Percentiles rank a stretch among this genome's conserved stretches.
Evolutionary conservation across 2,329 filamentous ascomycete genomes (phyloP).

Genomic region (Colletotrichum sp.): DNA sequence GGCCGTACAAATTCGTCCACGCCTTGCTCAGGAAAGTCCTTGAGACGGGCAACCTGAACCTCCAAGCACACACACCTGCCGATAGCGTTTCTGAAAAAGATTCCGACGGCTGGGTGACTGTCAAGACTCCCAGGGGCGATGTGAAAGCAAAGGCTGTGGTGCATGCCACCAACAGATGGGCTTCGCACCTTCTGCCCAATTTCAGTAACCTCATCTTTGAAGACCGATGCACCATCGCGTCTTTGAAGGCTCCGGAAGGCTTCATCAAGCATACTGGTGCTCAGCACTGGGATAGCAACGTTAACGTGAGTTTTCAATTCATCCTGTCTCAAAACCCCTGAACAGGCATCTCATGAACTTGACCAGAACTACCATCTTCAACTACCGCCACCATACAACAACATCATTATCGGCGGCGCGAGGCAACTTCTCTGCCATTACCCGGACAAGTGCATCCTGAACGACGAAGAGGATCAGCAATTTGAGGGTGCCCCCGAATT

Average conservation of each 20-base stretch:
- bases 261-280: not conserved
- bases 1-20: not conserved
- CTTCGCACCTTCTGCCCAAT: conserved; percentile 53
- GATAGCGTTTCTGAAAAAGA: not conserved
- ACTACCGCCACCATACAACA: not conserved
- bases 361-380: not conserved
- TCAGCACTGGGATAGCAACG: not conserved
- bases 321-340: not conserved
- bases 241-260: not conserved
- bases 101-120: conserved; percentile 32
- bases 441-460: not conserved
- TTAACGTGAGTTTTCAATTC: not conserved
- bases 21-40: not conserved
- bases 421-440: not conserved
- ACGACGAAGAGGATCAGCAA: not conserved
- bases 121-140: conserved; percentile 49
- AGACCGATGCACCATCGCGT: not conserved
- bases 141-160: conserved; percentile 55
- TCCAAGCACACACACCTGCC: not conserved
- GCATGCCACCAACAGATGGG: conserved; percentile 62
- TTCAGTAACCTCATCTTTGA: not conserved
- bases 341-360: not conserved
- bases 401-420: not conserved
- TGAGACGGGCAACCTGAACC: not conserved
- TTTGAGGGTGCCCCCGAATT: not conserved